phyloP scores from a whole-genome alignment of 140 eudicot genomes.

The Cichorium intybus region DNA sequence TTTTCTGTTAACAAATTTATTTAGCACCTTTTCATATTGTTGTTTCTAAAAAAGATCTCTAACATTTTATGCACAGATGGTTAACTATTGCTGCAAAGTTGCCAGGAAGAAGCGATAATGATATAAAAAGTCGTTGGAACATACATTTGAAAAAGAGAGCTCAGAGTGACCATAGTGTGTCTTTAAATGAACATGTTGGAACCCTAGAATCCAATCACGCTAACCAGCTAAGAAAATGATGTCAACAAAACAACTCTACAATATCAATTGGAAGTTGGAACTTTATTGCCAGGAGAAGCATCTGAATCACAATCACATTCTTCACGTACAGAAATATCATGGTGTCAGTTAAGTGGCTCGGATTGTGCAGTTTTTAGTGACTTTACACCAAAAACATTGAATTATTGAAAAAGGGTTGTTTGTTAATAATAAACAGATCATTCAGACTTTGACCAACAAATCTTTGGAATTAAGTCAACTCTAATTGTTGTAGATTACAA shows the following conservation, averaged over 20 bases:
- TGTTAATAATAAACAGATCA: constrained; percentile 16
- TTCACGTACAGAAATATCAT: constrained; percentile 1
- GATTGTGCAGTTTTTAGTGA: constrained; percentile 11
- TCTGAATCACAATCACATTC: constrained; percentile 7
- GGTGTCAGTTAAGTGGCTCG: constrained; percentile 6
- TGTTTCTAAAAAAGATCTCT: not conserved
- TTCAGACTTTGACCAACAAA: constrained; percentile 5
- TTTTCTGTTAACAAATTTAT: too few relatives aligned
- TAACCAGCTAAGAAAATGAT: not conserved
- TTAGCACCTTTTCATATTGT: not conserved
- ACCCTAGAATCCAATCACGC: not conserved
- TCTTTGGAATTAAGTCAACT: not conserved
- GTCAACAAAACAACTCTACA: not conserved
- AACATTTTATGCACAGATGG: constrained; percentile 22
- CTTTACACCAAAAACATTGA: constrained; percentile 3
- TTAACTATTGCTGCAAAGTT: constrained; percentile 29
- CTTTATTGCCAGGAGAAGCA: not conserved
- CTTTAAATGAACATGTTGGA: not conserved
- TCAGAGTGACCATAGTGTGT: not conserved
- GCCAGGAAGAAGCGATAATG: constrained; percentile 50
- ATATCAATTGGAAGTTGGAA: not conserved
- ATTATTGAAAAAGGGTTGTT: constrained; percentile 51
- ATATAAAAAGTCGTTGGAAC: constrained; percentile 38
- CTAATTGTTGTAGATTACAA: not conserved
- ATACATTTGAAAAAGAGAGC: constrained; percentile 25